phyloP scores from a whole-genome alignment of 257 asterid genomes.

The Petunia secreta region DNA sequence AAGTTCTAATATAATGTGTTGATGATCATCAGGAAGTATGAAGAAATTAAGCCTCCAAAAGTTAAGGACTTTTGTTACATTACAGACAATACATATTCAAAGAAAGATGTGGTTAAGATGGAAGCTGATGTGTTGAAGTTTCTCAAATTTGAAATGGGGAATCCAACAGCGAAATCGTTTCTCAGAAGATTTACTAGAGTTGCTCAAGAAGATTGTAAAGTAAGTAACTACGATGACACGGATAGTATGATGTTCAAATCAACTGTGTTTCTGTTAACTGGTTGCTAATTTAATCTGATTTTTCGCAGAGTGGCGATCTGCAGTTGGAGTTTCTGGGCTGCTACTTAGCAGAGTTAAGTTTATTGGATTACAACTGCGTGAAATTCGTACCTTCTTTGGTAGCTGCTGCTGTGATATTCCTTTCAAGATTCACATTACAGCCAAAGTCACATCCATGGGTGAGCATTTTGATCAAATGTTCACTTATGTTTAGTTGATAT shows the following conservation, averaged over 20 bases:
- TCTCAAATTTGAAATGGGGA: slow-evolving; percentile 85
- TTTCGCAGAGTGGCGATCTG: slow-evolving; percentile 54
- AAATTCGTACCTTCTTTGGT: slow-evolving; percentile 79
- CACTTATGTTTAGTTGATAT: neutral
- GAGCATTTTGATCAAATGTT: slow-evolving; percentile 17
- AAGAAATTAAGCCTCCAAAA: slow-evolving; percentile 77
- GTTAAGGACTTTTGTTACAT: slow-evolving; percentile 73
- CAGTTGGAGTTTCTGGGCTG: slow-evolving; percentile 74
- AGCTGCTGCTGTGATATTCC: slow-evolving; percentile 79
- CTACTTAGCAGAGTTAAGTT: slow-evolving; percentile 81
- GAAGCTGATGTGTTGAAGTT: slow-evolving; percentile 75
- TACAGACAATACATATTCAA: slow-evolving; percentile 67
- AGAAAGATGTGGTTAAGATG: slow-evolving; percentile 73
- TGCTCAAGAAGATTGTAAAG: slow-evolving; percentile 61
- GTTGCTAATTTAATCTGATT: neutral
- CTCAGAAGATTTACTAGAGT: slow-evolving; percentile 63
- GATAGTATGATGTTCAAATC: neutral
- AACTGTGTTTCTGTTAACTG: neutral
- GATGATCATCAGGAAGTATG: slow-evolving; percentile 66
- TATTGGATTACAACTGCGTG: slow-evolving; percentile 73
- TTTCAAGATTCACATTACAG: slow-evolving; percentile 65
- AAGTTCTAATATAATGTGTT: neutral
- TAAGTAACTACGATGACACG: slow-evolving; percentile 29
- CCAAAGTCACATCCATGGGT: slow-evolving; percentile 82
- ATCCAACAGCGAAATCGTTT: slow-evolving; percentile 74